Percentiles rank a stretch among this genome's conserved stretches.
These are phyloP conservation scores for Kwoniella shivajii DNA, from an alignment of 1,284 basidiomycete genomes.

Conservation along the genomic window DNA sequence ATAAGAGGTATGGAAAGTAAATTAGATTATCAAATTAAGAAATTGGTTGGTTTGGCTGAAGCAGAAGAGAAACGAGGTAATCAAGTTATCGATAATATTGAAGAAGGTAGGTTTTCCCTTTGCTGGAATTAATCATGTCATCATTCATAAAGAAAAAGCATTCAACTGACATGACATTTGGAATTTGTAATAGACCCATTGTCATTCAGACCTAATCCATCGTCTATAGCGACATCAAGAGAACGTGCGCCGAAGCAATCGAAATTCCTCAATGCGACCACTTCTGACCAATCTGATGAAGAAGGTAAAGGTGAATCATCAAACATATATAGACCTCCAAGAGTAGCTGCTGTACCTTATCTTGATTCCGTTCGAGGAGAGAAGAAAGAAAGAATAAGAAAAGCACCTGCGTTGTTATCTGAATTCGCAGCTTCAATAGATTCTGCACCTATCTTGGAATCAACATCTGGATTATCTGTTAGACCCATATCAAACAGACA, in stretches of 20 bases:
- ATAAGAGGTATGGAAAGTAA: constrained; percentile 69
- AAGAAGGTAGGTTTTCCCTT: constrained; percentile 62
- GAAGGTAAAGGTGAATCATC: constrained; percentile 53
- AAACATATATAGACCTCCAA: constrained; percentile 86
- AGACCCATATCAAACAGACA: constrained; percentile 39
- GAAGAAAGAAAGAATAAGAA: constrained; percentile 69
- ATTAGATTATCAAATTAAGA: constrained; percentile 94
- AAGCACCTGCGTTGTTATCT: constrained; percentile 69
- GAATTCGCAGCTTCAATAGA: constrained; percentile 63
- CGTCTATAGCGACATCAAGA: constrained; percentile 42
- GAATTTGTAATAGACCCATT: constrained; percentile 67
- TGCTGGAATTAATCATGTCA: neutral
- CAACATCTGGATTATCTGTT: constrained; percentile 70
- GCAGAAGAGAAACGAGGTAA: constrained; percentile 55
- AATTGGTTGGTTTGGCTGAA: constrained; percentile 73
- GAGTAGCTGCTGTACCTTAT: constrained; percentile 90
- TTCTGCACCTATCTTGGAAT: constrained; percentile 65
- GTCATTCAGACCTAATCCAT: constrained; percentile 85
- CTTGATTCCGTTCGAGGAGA: constrained; percentile 58
- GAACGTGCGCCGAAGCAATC: constrained; percentile 16
- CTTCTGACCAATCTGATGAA: constrained; percentile 9
- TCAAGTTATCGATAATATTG: constrained; percentile 59
- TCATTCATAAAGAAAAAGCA: neutral
- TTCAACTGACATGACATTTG: constrained; percentile 1
- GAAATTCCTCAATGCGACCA: constrained; percentile 13